Evolutionary conservation across 768 basidiomycete genomes (phyloP).

Genomic region (Termitomyces sp.): DNA sequence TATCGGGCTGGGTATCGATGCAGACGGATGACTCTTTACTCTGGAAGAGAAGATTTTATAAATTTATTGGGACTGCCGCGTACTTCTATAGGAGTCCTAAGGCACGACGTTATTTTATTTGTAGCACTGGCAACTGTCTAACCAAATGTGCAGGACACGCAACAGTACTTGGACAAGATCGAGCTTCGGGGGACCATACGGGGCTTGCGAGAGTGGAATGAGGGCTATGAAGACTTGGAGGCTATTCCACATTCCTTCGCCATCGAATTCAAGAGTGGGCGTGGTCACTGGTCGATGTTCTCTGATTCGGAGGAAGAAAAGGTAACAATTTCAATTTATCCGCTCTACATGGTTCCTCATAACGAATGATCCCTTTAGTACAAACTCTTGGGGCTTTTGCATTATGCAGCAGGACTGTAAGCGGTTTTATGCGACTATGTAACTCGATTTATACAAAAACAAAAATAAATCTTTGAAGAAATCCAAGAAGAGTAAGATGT

Average conservation of each 20-base stretch:
- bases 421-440: constrained; percentile 7
- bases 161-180: constrained; percentile 38
- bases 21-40: constrained; percentile 50
- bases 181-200: constrained; percentile 43
- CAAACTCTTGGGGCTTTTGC: constrained; percentile 44
- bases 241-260: constrained; percentile 67
- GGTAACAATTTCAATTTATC: constrained; percentile 27
- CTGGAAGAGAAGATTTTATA: constrained; percentile 68
- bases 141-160: constrained; percentile 30
- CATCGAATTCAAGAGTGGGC: constrained; percentile 52
- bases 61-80: constrained; percentile 44
- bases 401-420: constrained; percentile 40
- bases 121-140: constrained; percentile 1
- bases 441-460: background rate
- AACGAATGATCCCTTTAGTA: constrained; percentile 27
- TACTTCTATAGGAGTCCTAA: constrained; percentile 51
- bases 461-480: too few relatives aligned
- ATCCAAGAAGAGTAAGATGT: too few relatives aligned
- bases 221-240: constrained; percentile 65
- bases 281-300: constrained; percentile 53
- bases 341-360: background rate
- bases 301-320: constrained; percentile 65
- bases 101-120: constrained; percentile 27
- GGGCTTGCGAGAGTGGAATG: constrained; percentile 57
- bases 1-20: constrained; percentile 60